Percentiles rank a stretch among this genome's conserved stretches.
These are phyloP conservation scores for Leucocoprinus birnbaumii DNA, from an alignment of 768 basidiomycete species.

Conservation along the genomic window DNA sequence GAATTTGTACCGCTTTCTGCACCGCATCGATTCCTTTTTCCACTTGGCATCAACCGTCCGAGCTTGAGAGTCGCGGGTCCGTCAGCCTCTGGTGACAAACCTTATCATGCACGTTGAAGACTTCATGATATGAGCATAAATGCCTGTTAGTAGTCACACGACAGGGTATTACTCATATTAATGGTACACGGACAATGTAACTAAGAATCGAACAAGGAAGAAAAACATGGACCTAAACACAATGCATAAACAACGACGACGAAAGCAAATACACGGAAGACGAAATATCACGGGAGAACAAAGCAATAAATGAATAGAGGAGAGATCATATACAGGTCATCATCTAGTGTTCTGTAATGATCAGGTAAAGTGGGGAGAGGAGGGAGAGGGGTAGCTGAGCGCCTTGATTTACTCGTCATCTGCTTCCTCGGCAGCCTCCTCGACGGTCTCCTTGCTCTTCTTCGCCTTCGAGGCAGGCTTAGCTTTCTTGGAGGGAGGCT, in stretches of 20 bases:
- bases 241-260: neutral
- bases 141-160: neutral
- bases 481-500: slow-evolving; percentile 45
- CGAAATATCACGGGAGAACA: slow-evolving; percentile 1
- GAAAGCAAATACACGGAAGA: neutral
- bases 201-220: neutral
- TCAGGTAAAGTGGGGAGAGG: neutral
- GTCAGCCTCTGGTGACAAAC: too few species aligned
- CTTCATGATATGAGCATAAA: neutral
- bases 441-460: slow-evolving; percentile 49
- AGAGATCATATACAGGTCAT: neutral
- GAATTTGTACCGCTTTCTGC: slow-evolving; percentile 9
- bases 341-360: neutral
- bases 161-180: slow-evolving; percentile 12
- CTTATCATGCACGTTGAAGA: too few species aligned
- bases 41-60: neutral
- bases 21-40: slow-evolving; percentile 5
- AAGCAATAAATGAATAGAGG: slow-evolving; percentile 7
- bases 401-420: slow-evolving; percentile 15
- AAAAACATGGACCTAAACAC: neutral
- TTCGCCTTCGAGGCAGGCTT: slow-evolving; percentile 39
- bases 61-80: too few species aligned
- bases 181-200: slow-evolving; percentile 12
- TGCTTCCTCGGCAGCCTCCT: slow-evolving; percentile 41
- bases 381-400: neutral